Conservation (phyloP, 1,284 basidiomycete species). For the Ceratobasidium sp. region DNA sequence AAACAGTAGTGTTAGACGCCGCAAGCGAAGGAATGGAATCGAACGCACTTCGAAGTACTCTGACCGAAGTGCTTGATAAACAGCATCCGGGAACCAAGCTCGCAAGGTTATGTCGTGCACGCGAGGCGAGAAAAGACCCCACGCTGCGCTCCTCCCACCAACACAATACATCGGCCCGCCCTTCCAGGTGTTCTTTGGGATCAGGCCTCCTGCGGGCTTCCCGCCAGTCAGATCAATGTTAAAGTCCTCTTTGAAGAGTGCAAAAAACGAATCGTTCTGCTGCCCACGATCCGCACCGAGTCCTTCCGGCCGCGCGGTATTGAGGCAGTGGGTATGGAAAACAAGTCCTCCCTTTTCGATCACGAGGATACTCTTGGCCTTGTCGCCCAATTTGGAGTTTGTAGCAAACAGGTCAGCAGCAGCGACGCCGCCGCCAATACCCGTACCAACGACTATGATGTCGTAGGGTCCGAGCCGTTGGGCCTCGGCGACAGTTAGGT, state of each 20-base stretch:
- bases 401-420: conserved; percentile 49
- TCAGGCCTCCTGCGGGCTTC: neutral
- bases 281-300: conserved; percentile 48
- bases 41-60: conserved; percentile 9
- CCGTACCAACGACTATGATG: conserved; percentile 51
- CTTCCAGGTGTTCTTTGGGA: conserved; percentile 39
- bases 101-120: conserved; percentile 48
- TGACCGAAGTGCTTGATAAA: conserved; percentile 7
- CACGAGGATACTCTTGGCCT: conserved; percentile 50
- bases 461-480: conserved; percentile 50
- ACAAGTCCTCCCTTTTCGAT: conserved; percentile 50
- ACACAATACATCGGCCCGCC: conserved; percentile 49
- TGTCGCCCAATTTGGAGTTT: conserved; percentile 46
- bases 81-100: conserved; percentile 20
- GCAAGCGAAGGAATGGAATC: too few relatives aligned
- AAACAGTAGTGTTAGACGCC: too few relatives aligned
- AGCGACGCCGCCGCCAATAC: conserved; percentile 51
- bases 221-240: conserved; percentile 4
- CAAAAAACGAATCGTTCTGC: conserved; percentile 51
- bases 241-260: conserved; percentile 48
- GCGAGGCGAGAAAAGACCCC: conserved; percentile 51
- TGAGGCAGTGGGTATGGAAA: conserved; percentile 52
- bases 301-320: conserved; percentile 49
- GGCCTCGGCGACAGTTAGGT: conserved; percentile 43
- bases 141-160: conserved; percentile 50